phyloP scores from a whole-genome alignment of 73 alveolate genomes.

The Paramecium sonneborni region DNA sequence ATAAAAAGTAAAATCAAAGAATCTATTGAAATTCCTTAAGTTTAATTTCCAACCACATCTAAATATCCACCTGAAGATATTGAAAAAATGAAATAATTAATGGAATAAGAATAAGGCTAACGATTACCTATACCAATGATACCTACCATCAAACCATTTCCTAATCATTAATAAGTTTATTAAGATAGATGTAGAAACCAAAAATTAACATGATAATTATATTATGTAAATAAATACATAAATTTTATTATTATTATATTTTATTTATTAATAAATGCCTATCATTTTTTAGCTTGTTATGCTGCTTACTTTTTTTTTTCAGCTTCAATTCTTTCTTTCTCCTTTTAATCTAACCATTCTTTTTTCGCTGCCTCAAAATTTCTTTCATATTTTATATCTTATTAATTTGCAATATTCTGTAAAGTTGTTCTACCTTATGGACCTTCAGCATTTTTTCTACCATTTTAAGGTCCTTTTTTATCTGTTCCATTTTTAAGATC shows the following conservation, averaged over 20 bases:
- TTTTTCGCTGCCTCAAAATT: slow-evolving; percentile 56
- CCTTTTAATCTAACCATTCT: slow-evolving; percentile 65
- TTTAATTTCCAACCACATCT: not conserved
- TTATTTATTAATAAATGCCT: not conserved
- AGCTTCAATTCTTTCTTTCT: slow-evolving; percentile 65
- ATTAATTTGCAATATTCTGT: slow-evolving; percentile 2
- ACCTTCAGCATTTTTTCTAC: slow-evolving; percentile 81
- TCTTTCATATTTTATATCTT: slow-evolving; percentile 49
- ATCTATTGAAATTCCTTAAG: slow-evolving; percentile 10
- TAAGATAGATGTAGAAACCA: not conserved
- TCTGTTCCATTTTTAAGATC: slow-evolving; percentile 80
- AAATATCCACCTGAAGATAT: not conserved
- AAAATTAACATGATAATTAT: not conserved
- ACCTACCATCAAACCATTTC: slow-evolving; percentile 48
- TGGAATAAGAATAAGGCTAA: slow-evolving; percentile 38
- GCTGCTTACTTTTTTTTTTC: slow-evolving; percentile 66
- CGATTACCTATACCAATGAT: slow-evolving; percentile 50
- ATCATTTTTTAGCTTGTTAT: slow-evolving; percentile 40
- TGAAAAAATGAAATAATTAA: not conserved
- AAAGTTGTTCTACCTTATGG: slow-evolving; percentile 86
- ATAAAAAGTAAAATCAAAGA: not conserved
- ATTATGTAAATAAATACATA: not conserved
- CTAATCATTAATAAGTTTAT: not conserved
- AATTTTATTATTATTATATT: not conserved
- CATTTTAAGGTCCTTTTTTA: slow-evolving; percentile 83